Percentiles rank a stretch among this genome's conserved stretches.
phyloP scores from a whole-genome alignment of 208 protist genomes.

The Entamoeba invadens region DNA sequence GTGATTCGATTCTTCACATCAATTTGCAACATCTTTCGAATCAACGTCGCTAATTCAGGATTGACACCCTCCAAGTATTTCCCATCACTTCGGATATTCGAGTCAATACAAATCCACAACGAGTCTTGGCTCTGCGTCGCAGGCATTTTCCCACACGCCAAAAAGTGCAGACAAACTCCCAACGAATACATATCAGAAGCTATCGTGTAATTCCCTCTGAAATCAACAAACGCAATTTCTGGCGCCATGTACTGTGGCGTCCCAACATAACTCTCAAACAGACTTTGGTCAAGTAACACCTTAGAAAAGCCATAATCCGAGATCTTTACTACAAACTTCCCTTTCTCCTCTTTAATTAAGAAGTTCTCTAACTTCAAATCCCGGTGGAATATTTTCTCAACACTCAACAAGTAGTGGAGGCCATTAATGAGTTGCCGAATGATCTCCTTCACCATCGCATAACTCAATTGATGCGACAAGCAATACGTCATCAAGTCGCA shows the following conservation, averaged over 20 bases:
- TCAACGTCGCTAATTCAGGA: background rate
- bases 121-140: background rate
- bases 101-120: background rate
- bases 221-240: no score
- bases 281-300: background rate
- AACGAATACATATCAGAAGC: background rate
- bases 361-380: background rate
- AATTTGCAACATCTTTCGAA: background rate
- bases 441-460: background rate
- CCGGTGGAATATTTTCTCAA: background rate
- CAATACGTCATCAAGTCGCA: background rate
- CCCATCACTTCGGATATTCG: background rate
- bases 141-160: background rate
- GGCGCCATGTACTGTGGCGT: background rate
- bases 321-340: background rate
- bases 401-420: background rate
- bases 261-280: background rate
- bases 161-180: background rate
- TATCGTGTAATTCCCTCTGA: background rate
- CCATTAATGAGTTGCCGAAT: background rate
- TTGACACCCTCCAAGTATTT: background rate
- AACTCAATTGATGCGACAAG: background rate
- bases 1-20: background rate
- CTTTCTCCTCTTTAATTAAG: background rate
- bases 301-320: background rate